A percentile compares a stretch with the other conserved stretches of the same genome.
Conservation (phyloP, 2,329 filamentous ascomycete species). For the Monilinia polystroma region DNA sequence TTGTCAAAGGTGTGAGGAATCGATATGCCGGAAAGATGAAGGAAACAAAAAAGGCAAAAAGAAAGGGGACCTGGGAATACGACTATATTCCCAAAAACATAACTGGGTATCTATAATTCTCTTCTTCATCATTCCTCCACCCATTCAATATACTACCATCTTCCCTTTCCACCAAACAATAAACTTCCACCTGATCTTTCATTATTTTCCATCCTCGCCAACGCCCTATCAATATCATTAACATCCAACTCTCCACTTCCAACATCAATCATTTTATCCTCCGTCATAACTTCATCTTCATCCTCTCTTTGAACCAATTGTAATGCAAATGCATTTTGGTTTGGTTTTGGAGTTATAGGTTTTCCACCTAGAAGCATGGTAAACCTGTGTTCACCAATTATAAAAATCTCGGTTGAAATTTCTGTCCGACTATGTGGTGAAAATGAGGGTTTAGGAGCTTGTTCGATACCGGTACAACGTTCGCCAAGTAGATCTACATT, state of each 20-base stretch:
- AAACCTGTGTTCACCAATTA: conserved; percentile 40
- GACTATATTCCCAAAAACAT: conserved; percentile 10
- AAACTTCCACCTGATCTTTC: conserved; percentile 26
- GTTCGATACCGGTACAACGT: conserved; percentile 37
- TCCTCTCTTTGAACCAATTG: conserved; percentile 33
- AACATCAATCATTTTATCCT: conserved; percentile 1
- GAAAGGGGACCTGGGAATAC: background rate
- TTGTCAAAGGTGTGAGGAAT: background rate
- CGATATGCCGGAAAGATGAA: background rate
- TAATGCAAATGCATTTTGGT: conserved; percentile 25
- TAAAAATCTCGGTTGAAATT: conserved; percentile 36
- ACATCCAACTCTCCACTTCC: conserved; percentile 52
- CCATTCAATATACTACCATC: conserved; percentile 41
- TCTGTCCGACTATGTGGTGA: conserved; percentile 15
- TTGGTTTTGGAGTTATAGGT: conserved; percentile 2
- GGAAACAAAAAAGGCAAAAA: background rate
- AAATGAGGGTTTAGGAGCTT: conserved; percentile 30
- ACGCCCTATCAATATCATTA: conserved; percentile 61
- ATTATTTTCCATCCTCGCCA: conserved; percentile 53
- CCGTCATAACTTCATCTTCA: conserved; percentile 26
- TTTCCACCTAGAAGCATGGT: conserved; percentile 33
- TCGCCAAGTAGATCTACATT: conserved; percentile 40
- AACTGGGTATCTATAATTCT: conserved; percentile 18
- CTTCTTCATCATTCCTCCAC: conserved; percentile 18
- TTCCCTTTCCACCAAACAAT: conserved; percentile 43